Evolutionary conservation across 257 asterid genomes (phyloP), one percentile per base, ranked within the genome.

Genomic region (Perilla frutescens): DNA sequence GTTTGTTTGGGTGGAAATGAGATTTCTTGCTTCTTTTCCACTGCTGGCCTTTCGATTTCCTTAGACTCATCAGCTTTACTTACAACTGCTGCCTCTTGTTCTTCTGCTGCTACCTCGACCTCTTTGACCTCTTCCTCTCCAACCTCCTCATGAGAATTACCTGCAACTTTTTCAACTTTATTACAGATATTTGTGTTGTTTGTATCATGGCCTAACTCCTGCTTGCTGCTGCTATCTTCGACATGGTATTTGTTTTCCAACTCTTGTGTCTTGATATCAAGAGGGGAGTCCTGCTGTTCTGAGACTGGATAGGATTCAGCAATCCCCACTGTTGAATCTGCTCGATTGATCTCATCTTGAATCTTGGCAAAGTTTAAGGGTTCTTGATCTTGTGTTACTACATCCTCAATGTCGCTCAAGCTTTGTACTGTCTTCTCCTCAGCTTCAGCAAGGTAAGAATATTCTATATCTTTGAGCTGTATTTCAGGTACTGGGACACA

Each of bases 341-440:
- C 48, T 12, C 73, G 61, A 32, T 77, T 75, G 3, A 41, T 51
- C 59, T 53, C 77, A 56, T 70, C 76, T 71, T 69, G 82, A 7
- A 11, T 58, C 34, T 48, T 75, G 58, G 41, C 62, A 53, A 50
- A 29, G 39, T 59, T 73, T 43, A 66, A 73, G 15, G 71, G 15
- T 49, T 78, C 87, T 77, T 76, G 80, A 31, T 76, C 70, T 43
- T 77, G 79, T 55, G 32, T 43, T 34, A 32, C 56, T 49, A 45
- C 62, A 59, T 70, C 51, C 26, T 72, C 86, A 8, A 66, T 47
- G 39, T 73, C 44, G 34, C 74, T 70, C 55, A 12, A 60, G 14
- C 39, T 65, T 40, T 66, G 64, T 39, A 63, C 58, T 3, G 39
- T 68, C 56, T 73, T 72, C 67, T 84, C 85, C 76, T 82, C 89